Base-by-base conservation (phyloP, 73 alveolate genomes). In the Stentor roeselii region DNA sequence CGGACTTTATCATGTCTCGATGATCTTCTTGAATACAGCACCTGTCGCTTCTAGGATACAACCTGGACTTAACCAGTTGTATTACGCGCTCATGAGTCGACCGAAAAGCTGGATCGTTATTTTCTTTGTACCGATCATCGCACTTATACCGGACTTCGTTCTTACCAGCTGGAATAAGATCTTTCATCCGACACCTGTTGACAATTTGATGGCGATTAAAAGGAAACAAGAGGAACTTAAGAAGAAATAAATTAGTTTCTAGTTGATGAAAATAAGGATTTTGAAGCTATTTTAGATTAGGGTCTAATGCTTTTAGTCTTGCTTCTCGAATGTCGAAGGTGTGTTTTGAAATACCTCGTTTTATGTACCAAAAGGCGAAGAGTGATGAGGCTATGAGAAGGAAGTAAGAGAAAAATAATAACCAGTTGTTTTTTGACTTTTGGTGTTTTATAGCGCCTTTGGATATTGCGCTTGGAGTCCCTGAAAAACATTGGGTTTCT, bases 61-160 rank as follows among this genome's bases (percentile, higher is more conserved):
- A 90, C 97, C 97, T 61, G 95, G 93, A 60, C 86, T 94, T 30
- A 91, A 91, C 6, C 96, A 95, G 32, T 92, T 93, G 36, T 87
- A 91, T 86, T 50, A 50, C 50, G 75, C 76, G 31, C 85, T 91
- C 88, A 86, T 92, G 35, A 3, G 38, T 30, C 41, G 88, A 39
- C 84, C 91, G 32, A 88, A 93, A 86, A 89, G 90, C 86, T 95
- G 98, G 98, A 60, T 93, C 35, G 75, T 90, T 60, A 59, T 95
- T 42, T 59, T 95, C 30, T 86, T 89, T 75, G 87, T 87, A 1
- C 99, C 99, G 4, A 60, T 95, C 78, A 86, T 91, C 11, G 78
- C 90, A 35, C 83, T 93, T n/a, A 75, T 89, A 80, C 93, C 96
- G 61, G 99, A 95, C 82, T 84, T 92, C 67, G 78, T 93, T 35